Evolutionary conservation across 306 rosid species (phyloP).

Genomic region (Begonia loranthoides): DNA sequence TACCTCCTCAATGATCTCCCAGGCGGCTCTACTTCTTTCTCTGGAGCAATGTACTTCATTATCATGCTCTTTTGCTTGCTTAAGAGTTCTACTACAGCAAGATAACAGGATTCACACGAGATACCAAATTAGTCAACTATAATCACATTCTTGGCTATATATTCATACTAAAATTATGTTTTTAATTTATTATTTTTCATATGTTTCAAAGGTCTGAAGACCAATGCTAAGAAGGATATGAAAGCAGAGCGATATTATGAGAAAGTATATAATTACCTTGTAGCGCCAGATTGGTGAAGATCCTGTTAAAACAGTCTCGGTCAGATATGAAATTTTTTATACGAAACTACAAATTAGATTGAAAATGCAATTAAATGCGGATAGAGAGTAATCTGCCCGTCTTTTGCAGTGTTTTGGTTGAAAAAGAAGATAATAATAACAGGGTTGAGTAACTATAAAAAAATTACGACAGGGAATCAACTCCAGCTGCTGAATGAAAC

Average conservation of each 20-base stretch:
- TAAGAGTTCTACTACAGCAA: constrained; percentile 23
- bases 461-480: not conserved
- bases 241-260: constrained; percentile 2
- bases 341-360: not conserved
- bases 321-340: constrained; percentile 11
- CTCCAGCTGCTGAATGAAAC: too few relatives aligned
- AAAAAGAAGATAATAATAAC: not conserved
- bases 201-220: not conserved
- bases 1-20: constrained; percentile 68
- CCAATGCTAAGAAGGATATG: constrained; percentile 1
- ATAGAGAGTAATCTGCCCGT: constrained; percentile 3
- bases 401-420: not conserved
- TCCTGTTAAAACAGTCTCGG: constrained; percentile 31
- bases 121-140: not conserved
- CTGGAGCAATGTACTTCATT: constrained; percentile 76
- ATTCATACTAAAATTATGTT: not conserved
- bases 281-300: constrained; percentile 30
- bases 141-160: not conserved
- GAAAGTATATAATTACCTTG: constrained; percentile 32
- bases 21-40: constrained; percentile 73
- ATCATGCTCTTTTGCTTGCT: constrained; percentile 34
- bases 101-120: not conserved
- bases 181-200: not conserved
- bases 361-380: constrained; percentile 1
- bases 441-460: not conserved